Percentiles rank a stretch among this genome's conserved stretches.
Evolutionary conservation across 2,329 filamentous ascomycete species (phyloP).

Genomic region (Polytolypa hystricis): DNA sequence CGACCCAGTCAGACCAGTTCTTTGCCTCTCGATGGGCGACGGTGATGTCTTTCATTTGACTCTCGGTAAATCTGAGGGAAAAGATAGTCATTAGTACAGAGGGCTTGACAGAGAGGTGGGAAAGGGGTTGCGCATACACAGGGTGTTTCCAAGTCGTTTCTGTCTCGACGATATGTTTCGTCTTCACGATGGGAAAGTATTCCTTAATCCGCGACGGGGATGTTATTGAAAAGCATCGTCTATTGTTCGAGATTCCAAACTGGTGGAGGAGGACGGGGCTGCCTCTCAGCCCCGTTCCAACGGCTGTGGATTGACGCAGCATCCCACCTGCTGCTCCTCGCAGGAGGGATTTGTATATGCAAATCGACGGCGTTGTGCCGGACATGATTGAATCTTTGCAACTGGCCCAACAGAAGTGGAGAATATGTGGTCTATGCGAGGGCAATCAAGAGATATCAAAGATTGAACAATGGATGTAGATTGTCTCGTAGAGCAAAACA

Average conservation of each 20-base stretch:
- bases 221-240: constrained; percentile 29
- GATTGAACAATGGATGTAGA: too few species aligned
- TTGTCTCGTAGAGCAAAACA: too few species aligned
- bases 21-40: constrained; percentile 67
- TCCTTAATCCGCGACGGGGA: constrained; percentile 28
- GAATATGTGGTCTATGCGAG: too few species aligned
- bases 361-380: too few species aligned
- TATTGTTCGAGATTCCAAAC: constrained; percentile 7
- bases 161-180: constrained; percentile 50
- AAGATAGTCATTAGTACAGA: neutral
- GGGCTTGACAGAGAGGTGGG: neutral
- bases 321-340: too few species aligned
- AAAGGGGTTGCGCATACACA: constrained; percentile 27
- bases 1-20: constrained; percentile 65
- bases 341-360: too few species aligned
- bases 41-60: constrained; percentile 63
- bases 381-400: too few species aligned
- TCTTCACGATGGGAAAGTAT: constrained; percentile 52
- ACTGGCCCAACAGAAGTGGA: too few species aligned
- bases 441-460: too few species aligned
- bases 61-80: constrained; percentile 51
- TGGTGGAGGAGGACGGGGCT: constrained; percentile 12
- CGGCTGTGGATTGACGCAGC: constrained; percentile 13
- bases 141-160: constrained; percentile 59
- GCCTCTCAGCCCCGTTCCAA: constrained; percentile 17